Percentiles rank a stretch among this genome's conserved stretches.
Conservation (phyloP, 2,329 filamentous ascomycete species). For the Stenocarpella maydis region DNA sequence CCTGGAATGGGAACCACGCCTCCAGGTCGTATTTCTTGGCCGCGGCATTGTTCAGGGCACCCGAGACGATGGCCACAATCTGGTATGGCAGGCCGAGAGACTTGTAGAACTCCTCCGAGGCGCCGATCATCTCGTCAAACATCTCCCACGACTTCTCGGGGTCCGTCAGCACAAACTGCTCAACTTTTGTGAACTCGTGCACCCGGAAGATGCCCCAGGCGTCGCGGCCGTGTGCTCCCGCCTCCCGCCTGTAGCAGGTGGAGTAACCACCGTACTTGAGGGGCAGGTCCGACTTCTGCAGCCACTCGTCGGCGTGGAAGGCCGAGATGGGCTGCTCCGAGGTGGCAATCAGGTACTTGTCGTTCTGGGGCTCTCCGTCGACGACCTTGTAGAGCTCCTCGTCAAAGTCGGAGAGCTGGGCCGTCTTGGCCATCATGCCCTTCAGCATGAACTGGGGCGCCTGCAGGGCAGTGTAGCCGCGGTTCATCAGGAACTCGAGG, state of each 20-base stretch:
- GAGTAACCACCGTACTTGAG: constrained; percentile 94
- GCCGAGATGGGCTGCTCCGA: constrained; percentile 96
- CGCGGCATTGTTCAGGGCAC: constrained; percentile 84
- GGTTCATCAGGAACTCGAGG: constrained; percentile 83
- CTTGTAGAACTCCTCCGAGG: constrained; percentile 95
- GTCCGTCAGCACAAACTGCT: constrained; percentile 55
- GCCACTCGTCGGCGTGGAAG: constrained; percentile 93
- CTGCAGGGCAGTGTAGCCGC: constrained; percentile 84
- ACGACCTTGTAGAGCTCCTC: constrained; percentile 98
- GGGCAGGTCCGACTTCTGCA: constrained; percentile 83
- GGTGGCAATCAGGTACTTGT: constrained; percentile 71
- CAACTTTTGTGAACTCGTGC: constrained; percentile 79
- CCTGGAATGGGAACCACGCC: constrained; percentile 95
- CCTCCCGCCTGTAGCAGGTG: constrained; percentile 95
- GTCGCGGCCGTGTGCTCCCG: constrained; percentile 79
- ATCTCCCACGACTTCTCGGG: constrained; percentile 77
- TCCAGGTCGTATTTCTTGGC: constrained; percentile 96
- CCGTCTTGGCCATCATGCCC: constrained; percentile 97
- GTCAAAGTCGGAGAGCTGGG: constrained; percentile 96
- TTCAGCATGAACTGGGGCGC: constrained; percentile 95
- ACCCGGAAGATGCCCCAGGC: constrained; percentile 99
- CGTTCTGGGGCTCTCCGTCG: constrained; percentile 88
- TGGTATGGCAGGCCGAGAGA: constrained; percentile 89
- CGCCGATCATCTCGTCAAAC: constrained; percentile 91
- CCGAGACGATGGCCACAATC: constrained; percentile 94